These are phyloP conservation scores for Petunia axillaris DNA, from an alignment of 257 asterid species.

Conservation along the genomic window DNA sequence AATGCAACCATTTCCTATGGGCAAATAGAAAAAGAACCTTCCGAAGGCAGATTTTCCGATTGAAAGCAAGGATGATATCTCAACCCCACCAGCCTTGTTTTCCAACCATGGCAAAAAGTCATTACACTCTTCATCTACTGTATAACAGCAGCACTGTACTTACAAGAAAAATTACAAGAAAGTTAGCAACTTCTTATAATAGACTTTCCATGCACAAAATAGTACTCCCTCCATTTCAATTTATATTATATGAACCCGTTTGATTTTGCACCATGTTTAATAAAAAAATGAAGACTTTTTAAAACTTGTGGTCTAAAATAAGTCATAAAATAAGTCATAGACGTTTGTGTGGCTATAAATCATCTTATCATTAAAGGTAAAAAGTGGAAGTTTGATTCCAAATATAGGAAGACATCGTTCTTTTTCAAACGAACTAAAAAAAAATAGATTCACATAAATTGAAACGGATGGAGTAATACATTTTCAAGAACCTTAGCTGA, in stretches of 20 bases:
- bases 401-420: no score
- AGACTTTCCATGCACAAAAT: neutral
- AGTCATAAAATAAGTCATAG: neutral
- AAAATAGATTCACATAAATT: neutral
- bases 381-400: neutral
- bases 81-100: constrained; percentile 57
- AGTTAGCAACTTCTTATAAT: neutral
- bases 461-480: no score
- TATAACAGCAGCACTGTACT: constrained; percentile 20
- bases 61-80: constrained; percentile 62
- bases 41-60: constrained; percentile 69
- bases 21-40: constrained; percentile 36
- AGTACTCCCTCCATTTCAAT: neutral
- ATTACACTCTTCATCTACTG: constrained; percentile 41
- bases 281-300: no score
- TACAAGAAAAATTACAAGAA: neutral
- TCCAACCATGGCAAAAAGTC: constrained; percentile 82
- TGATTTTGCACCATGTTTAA: no score
- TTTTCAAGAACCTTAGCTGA: constrained; percentile 26
- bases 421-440: no score
- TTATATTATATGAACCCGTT: no score
- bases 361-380: no score
- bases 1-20: neutral
- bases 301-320: neutral
- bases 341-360: no score